Base-by-base conservation (phyloP, 192 early-diverging fungal species). In the Gonapodya sp. region DNA sequence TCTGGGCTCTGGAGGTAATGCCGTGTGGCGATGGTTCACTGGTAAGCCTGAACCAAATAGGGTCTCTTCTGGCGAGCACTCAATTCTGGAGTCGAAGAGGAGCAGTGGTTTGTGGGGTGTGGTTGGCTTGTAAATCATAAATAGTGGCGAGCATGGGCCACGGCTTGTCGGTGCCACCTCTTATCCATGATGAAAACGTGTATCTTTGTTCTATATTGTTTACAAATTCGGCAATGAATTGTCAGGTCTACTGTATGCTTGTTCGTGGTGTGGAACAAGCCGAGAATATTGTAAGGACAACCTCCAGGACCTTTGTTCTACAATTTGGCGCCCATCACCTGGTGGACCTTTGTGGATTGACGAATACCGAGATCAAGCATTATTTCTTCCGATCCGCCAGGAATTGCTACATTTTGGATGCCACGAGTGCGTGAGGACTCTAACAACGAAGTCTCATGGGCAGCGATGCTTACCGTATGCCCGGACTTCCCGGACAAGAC, bases 351-450 rank as follows among this genome's bases (percentile, higher is more conserved):
- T 32, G 94, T 82, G 35, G 88, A 85, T 85, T 96, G 95, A 78
- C 94, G 84, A 36, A 95, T 89, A 36, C 95, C 95, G 16, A 96
- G 83, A 82, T 96, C 95, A 74, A 95, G 83, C 95, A 96, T 96
- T 83, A 95, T 96, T 80, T 96, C 94, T 85, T 94, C 95, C 36
- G 90, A 92, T 31, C 95, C 95, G 35, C 95, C 95, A 37, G 94
- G 94, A 82, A 95, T 95, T 35, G 94, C 92, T 81, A 93, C 93
- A 31, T 91, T n/a, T n/a, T n/a, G 92, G 37, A 31, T 31, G 8
- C 78, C 35, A 80, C 8, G 18, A 16, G 31, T 34, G 36, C 30
- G 35, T 80, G 35, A 78, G 33, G 8, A 78, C 77, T 35, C 77
- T n/a, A 35, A 24, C 24, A 31, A 78, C 32, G 35, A 34, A 78